phyloP scores from a whole-genome alignment of 345 rosid species.

The Pelargonium nanum region DNA sequence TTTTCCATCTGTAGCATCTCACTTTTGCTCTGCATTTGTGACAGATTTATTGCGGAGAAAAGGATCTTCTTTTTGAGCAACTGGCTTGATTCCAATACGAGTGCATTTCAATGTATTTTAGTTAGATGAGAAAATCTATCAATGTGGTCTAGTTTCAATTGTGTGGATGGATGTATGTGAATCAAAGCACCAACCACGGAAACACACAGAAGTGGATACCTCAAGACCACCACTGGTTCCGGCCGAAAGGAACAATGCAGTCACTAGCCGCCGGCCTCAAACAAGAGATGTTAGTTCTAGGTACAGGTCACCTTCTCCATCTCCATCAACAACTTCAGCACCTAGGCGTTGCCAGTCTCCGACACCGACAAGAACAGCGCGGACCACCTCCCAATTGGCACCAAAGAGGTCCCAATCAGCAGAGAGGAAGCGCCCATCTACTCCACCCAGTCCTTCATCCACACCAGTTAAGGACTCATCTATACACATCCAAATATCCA shows the following conservation, averaged over 20 bases:
- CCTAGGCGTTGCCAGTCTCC: constrained; percentile 71
- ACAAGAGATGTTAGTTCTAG: constrained; percentile 66
- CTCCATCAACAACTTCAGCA: constrained; percentile 37
- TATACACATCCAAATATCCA: constrained; percentile 35
- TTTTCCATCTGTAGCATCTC: constrained; percentile 38
- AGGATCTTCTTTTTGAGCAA: constrained; percentile 31
- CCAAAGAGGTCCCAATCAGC: constrained; percentile 74
- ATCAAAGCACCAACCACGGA: constrained; percentile 31
- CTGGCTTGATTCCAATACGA: constrained; percentile 19
- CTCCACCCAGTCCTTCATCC: constrained; percentile 56
- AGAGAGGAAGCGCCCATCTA: constrained; percentile 79
- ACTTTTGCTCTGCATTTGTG: constrained; percentile 36
- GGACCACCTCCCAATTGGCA: constrained; percentile 37
- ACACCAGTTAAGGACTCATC: constrained; percentile 68
- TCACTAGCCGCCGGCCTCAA: constrained; percentile 41
- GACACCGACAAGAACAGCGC: constrained; percentile 39
- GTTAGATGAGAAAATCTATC: constrained; percentile 24
- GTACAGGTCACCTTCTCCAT: constrained; percentile 72
- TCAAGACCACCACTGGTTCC: constrained; percentile 54
- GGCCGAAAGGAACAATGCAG: constrained; percentile 64
- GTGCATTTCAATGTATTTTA: constrained; percentile 24
- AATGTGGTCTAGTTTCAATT: constrained; percentile 46
- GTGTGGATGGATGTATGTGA: constrained; percentile 73
- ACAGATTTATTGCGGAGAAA: constrained; percentile 52
- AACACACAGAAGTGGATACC: constrained; percentile 40